Conservation (phyloP, 192 early-diverging fungal genomes). For the Pilaira anomala region DNA sequence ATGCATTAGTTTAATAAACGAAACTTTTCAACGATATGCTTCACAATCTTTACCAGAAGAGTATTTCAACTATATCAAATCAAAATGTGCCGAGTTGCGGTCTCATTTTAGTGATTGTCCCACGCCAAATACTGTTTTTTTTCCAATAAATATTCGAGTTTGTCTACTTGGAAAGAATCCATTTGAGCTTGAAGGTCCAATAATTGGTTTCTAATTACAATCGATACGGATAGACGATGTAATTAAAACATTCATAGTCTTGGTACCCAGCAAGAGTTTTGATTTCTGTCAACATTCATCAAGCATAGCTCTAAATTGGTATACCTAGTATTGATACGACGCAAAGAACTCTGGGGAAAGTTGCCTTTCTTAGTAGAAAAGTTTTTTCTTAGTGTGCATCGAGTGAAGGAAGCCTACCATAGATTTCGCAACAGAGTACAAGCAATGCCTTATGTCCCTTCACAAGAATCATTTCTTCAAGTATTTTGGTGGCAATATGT, state of each 20-base stretch:
- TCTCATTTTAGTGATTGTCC: too few relatives aligned
- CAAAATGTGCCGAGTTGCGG: too few relatives aligned
- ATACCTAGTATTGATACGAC: conserved; percentile 16
- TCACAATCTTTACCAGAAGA: too few relatives aligned
- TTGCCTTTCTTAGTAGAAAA: conserved; percentile 7
- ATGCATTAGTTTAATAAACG: too few relatives aligned
- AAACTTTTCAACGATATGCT: too few relatives aligned
- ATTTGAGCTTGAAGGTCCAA: conserved; percentile 15
- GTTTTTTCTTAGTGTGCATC: conserved; percentile 17
- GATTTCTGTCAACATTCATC: background rate
- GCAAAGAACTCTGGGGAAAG: conserved; percentile 13
- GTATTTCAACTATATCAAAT: too few relatives aligned
- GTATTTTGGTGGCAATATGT: background rate
- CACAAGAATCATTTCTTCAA: conserved; percentile 14
- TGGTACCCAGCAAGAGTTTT: conserved; percentile 12
- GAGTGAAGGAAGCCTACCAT: background rate
- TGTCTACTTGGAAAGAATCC: conserved; percentile 4
- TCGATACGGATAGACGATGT: conserved; percentile 15
- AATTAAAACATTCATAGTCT: conserved; percentile 14
- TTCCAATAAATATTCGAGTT: conserved; percentile 12
- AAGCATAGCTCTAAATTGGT: conserved; percentile 10
- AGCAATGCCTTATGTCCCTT: conserved; percentile 11
- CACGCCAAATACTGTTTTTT: conserved; percentile 11
- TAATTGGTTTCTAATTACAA: background rate
- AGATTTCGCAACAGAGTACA: conserved; percentile 5